Evolutionary conservation across 352 stramenopile species (phyloP).

Genomic region (Pythium coloratum): DNA sequence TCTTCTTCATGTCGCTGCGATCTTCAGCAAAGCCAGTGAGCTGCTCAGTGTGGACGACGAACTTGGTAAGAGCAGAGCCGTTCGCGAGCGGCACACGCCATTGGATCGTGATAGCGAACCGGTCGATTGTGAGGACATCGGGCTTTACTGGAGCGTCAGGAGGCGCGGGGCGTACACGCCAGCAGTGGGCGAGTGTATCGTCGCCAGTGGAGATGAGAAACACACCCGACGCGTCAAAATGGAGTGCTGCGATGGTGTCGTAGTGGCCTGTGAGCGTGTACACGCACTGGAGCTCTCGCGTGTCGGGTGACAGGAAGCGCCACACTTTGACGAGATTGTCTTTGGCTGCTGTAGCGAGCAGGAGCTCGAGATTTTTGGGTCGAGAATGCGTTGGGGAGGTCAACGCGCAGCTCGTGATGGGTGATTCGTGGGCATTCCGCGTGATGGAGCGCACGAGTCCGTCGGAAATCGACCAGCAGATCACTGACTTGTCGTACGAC

Average conservation of each 20-base stretch:
- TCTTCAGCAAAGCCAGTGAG: slow-evolving; percentile 33
- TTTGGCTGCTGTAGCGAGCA: slow-evolving; percentile 53
- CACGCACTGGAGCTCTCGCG: slow-evolving; percentile 32
- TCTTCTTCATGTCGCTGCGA: slow-evolving; percentile 25
- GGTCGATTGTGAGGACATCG: slow-evolving; percentile 32
- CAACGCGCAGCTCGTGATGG: slow-evolving; percentile 53
- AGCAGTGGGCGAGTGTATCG: slow-evolving; percentile 49
- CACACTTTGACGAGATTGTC: slow-evolving; percentile 74
- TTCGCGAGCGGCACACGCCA: slow-evolving; percentile 61
- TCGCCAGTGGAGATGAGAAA: slow-evolving; percentile 58
- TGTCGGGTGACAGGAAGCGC: slow-evolving; percentile 22
- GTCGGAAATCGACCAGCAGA: slow-evolving; percentile 43
- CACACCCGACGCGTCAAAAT: slow-evolving; percentile 45
- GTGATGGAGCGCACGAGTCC: slow-evolving; percentile 40
- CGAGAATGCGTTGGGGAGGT: slow-evolving; percentile 30
- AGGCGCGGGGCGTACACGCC: slow-evolving; percentile 49
- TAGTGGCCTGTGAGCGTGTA: slow-evolving; percentile 54
- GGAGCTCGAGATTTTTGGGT: slow-evolving; percentile 29
- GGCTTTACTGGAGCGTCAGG: slow-evolving; percentile 41
- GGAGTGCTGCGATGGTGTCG: slow-evolving; percentile 35
- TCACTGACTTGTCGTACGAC: slow-evolving; percentile 44
- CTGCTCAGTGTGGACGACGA: slow-evolving; percentile 47
- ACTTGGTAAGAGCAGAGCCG: slow-evolving; percentile 51
- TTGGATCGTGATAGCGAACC: slow-evolving; percentile 48
- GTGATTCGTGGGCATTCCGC: slow-evolving; percentile 41